These are phyloP conservation scores for Aleurites moluccanus DNA, from an alignment of 441 rosid genomes.

Conservation along the genomic window DNA sequence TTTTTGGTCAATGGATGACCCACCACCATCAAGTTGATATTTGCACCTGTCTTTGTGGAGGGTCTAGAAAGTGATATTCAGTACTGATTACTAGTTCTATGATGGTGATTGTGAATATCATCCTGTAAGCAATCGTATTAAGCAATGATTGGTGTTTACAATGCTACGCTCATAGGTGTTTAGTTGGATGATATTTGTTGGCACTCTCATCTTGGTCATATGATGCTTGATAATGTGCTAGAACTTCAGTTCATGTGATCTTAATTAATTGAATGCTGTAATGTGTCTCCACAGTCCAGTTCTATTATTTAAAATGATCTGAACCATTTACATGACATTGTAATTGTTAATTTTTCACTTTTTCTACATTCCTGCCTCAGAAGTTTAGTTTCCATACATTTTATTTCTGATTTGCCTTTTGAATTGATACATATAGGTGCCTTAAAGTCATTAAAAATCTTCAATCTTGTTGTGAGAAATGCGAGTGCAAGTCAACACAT, in stretches of 20 bases:
- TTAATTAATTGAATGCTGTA: not conserved
- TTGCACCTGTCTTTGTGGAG: not conserved
- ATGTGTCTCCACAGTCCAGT: not conserved
- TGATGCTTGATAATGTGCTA: not conserved
- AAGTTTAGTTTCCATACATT: not conserved
- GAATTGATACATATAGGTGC: conserved; percentile 59
- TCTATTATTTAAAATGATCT: not conserved
- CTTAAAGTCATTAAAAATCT: conserved; percentile 57
- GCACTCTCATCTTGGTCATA: not conserved
- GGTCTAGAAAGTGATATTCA: not conserved
- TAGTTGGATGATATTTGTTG: not conserved
- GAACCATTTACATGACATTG: no score
- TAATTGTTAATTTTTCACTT: no score
- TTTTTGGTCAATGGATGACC: no score
- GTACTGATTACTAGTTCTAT: not conserved
- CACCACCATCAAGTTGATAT: not conserved
- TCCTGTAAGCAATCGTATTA: not conserved
- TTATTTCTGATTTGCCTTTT: conserved; percentile 1
- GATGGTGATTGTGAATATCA: not conserved
- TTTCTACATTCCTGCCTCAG: no score
- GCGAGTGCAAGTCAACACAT: conserved; percentile 76
- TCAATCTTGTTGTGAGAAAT: conserved; percentile 75
- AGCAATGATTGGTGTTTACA: not conserved
- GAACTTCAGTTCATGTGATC: not conserved
- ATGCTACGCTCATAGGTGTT: no score